Conservation (phyloP, 352 stramenopile species). For the Phytophthora pini region DNA sequence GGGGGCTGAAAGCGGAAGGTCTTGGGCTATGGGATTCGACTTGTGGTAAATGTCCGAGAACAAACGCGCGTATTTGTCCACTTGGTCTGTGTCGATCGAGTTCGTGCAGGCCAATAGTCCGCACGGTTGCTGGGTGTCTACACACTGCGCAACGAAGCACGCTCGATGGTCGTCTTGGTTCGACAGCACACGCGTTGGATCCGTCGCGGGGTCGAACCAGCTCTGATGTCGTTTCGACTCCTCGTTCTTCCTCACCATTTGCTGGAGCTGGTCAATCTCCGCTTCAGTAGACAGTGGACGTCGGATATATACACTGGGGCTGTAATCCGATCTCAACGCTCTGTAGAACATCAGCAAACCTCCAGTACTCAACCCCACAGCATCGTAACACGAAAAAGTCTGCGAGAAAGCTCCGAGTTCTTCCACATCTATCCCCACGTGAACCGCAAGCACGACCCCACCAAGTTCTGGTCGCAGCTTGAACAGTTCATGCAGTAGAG, state of each 20-base stretch:
- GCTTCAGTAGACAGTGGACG: constrained; percentile 9
- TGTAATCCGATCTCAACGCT: constrained; percentile 56
- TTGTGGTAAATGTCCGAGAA: constrained; percentile 72
- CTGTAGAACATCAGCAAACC: constrained; percentile 71
- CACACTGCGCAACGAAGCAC: constrained; percentile 61
- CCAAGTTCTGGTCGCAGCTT: constrained; percentile 41
- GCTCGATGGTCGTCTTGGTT: constrained; percentile 62
- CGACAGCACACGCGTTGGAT: constrained; percentile 29
- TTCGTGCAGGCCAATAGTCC: constrained; percentile 62
- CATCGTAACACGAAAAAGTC: constrained; percentile 61
- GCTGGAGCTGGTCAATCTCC: constrained; percentile 40
- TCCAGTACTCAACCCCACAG: constrained; percentile 46
- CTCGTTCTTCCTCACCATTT: constrained; percentile 39
- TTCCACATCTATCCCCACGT: constrained; percentile 58
- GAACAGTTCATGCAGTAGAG: constrained; percentile 55
- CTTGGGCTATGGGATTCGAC: constrained; percentile 22
- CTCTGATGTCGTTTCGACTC: constrained; percentile 19
- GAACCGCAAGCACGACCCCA: constrained; percentile 58
- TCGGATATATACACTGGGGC: constrained; percentile 44
- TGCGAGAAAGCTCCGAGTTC: constrained; percentile 69
- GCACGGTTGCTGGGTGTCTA: constrained; percentile 33
- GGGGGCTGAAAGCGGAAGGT: background rate
- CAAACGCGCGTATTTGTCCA: constrained; percentile 57
- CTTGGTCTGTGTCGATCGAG: constrained; percentile 49
- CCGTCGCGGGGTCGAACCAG: constrained; percentile 50